Evolutionary conservation across 495 filamentous ascomycete species (phyloP), one percentile per base, ranked within the genome.

Genomic region (Penicillium odoratum): DNA sequence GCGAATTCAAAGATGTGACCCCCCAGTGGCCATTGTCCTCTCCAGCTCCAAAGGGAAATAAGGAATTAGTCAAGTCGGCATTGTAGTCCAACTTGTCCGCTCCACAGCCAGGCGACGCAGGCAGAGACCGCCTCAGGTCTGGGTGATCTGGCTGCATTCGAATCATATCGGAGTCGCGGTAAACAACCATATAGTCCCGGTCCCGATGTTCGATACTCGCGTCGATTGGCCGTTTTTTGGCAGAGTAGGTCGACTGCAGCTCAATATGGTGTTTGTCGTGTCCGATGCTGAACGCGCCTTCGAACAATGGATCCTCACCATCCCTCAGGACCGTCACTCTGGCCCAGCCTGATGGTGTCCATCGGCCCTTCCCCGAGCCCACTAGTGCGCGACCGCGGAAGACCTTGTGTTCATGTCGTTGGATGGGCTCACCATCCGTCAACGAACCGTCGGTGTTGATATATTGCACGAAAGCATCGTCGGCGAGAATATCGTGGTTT

Each of bases 221-320:
- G 69, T 98, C 94, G n/a, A 86, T 75, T 1, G 70, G 70, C 57
- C 90, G 85, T 63, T 83, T 84, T 52, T 91, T 96, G 62, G 84
- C 80, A 65, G 83, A 78, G 64, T 94, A 98, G 38, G 83, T 87
- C 30, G 82, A 82, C 55, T 82, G 80, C 53, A 91, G 78, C 62
- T 96, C 92, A 28, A 98, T 78, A 73, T 98, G 93, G 65, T 98
- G 93, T 59, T 92, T 86, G 68, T 96, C 85, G 34, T 86, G 80
- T 59, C 85, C 68, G 16, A 98, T 70, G 47, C 87, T 86, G 74
- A 98, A 98, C 3, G 89, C 88, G 29, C 95, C 94, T 72, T 97
- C 90, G 59, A 98, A 98, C 7, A 97, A 71, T 28, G 94, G 95
- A 36, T 82, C 66, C 16, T 74, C 60, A 3, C 94, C 94, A 76